A percentile compares a stretch with the other conserved stretches of the same genome.
Evolutionary conservation across 164 flowering plant genomes (phyloP).

Genomic region (grape (Vitis vinifera)): DNA sequence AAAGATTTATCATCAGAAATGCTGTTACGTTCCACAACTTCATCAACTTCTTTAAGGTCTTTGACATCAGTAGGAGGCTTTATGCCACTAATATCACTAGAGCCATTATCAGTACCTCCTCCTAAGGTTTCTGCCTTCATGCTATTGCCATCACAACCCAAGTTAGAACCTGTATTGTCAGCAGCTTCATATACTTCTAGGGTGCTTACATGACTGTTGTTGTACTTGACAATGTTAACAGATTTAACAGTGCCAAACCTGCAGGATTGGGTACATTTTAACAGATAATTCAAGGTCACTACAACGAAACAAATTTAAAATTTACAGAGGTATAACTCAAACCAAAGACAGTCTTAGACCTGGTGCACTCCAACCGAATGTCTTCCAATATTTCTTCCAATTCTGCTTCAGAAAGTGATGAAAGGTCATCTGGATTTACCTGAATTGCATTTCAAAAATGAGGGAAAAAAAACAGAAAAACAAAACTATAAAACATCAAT

Average conservation of each 20-base stretch:
- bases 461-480: neutral
- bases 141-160: constrained; percentile 15
- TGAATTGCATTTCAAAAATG: constrained; percentile 14
- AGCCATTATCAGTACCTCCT: constrained; percentile 14
- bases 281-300: neutral
- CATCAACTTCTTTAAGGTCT: constrained; percentile 23
- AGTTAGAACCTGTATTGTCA: constrained; percentile 13
- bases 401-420: constrained; percentile 53
- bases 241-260: constrained; percentile 92
- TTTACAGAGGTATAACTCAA: neutral
- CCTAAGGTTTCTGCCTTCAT: constrained; percentile 10
- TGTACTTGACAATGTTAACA: constrained; percentile 46
- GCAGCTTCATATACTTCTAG: constrained; percentile 19
- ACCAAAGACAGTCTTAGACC: constrained; percentile 39
- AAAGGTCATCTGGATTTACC: constrained; percentile 56
- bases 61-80: constrained; percentile 11
- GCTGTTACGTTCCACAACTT: constrained; percentile 8
- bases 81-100: constrained; percentile 9
- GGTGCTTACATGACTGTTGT: constrained; percentile 4
- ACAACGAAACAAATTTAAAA: neutral
- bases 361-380: constrained; percentile 82
- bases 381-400: constrained; percentile 84
- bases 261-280: constrained; percentile 21
- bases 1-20: constrained; percentile 22
- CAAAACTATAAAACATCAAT: neutral